phyloP scores from a whole-genome alignment of 345 rosid species.

The Melastoma malabathricum region DNA sequence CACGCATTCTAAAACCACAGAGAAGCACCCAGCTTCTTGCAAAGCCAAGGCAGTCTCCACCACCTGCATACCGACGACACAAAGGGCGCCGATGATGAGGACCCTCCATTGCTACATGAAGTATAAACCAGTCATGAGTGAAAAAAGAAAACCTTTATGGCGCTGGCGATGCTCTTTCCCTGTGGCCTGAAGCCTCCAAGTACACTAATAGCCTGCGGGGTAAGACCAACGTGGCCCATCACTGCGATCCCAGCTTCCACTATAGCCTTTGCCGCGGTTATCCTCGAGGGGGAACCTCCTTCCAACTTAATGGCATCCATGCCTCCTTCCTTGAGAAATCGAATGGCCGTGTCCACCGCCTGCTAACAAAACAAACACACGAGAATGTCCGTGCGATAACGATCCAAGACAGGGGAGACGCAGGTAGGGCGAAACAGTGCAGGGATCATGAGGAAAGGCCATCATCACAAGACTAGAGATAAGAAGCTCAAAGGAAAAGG shows the following conservation, averaged over 20 bases:
- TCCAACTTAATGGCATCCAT: constrained; percentile 93
- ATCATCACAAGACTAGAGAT: neutral
- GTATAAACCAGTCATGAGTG: neutral
- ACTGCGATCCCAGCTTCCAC: constrained; percentile 95
- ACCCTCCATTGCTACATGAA: neutral
- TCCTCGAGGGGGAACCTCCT: constrained; percentile 76
- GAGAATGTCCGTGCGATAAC: too few species aligned
- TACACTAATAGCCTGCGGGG: constrained; percentile 95
- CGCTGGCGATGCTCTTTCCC: constrained; percentile 63
- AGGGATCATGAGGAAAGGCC: too few species aligned
- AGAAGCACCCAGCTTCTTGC: constrained; percentile 89
- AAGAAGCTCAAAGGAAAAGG: constrained; percentile 1
- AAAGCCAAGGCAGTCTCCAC: constrained; percentile 89
- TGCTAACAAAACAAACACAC: constrained; percentile 15
- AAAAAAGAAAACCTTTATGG: constrained; percentile 47
- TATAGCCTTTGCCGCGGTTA: constrained; percentile 68
- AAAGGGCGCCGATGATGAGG: too few species aligned
- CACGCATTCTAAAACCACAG: constrained; percentile 85
- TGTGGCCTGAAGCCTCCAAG: constrained; percentile 97
- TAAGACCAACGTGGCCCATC: constrained; percentile 91
- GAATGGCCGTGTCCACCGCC: constrained; percentile 85
- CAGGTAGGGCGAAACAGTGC: too few species aligned
- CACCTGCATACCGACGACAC: constrained; percentile 32
- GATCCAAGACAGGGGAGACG: too few species aligned
- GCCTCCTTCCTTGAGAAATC: constrained; percentile 76